Conservation (phyloP, 2,329 filamentous ascomycete genomes). For the Alternaria sp. region DNA sequence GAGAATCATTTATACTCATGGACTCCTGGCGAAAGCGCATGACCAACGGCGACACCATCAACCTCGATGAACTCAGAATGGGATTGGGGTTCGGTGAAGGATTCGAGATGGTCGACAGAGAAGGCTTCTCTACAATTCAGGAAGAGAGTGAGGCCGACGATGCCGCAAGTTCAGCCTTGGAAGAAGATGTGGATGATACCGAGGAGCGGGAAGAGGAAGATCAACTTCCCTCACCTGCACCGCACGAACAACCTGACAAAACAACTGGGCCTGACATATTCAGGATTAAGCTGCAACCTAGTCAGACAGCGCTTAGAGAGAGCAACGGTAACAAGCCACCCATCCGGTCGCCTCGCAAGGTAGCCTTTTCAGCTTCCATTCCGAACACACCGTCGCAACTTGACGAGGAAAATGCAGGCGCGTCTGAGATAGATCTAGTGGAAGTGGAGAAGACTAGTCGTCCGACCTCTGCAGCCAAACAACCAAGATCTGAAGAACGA, state of each 20-base stretch:
- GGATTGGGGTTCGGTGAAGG: conserved; percentile 66
- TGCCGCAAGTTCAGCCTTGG: conserved; percentile 39
- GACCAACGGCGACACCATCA: conserved; percentile 72
- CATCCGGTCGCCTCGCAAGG: conserved; percentile 50
- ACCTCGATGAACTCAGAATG: conserved; percentile 67
- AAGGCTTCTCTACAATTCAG: conserved; percentile 40
- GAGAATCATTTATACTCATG: conserved; percentile 88
- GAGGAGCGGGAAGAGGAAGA: conserved; percentile 18
- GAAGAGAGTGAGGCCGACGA: conserved; percentile 33
- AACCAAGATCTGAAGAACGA: conserved; percentile 29
- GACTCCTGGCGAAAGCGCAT: conserved; percentile 90
- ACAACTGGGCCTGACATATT: conserved; percentile 41
- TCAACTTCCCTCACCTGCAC: conserved; percentile 36
- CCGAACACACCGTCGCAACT: conserved; percentile 43
- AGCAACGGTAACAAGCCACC: conserved; percentile 48
- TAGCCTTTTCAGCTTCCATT: conserved; percentile 49
- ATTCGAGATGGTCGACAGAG: conserved; percentile 43
- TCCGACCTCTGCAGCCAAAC: conserved; percentile 27
- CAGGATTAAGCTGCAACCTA: conserved; percentile 44
- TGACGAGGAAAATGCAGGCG: conserved; percentile 45
- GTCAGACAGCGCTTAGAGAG: conserved; percentile 45
- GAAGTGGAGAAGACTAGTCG: conserved; percentile 26
- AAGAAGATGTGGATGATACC: conserved; percentile 39
- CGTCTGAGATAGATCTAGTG: conserved; percentile 40
- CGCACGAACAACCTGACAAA: conserved; percentile 27